Evolutionary conservation across 768 basidiomycete species (phyloP).

Genomic region (Termitomyces heimii): DNA sequence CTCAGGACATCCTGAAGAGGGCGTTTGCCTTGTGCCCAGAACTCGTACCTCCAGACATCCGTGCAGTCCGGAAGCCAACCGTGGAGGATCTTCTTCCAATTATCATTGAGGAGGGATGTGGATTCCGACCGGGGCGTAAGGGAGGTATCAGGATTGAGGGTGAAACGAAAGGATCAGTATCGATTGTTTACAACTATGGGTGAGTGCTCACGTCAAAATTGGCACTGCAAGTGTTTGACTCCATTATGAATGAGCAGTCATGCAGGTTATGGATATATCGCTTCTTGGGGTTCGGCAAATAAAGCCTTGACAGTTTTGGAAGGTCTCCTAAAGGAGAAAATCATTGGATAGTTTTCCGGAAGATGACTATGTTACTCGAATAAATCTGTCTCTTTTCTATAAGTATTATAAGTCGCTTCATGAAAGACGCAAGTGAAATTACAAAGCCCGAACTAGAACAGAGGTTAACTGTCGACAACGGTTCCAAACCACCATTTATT

Average conservation of each 20-base stretch:
- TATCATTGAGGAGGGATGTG: slow-evolving; percentile 49
- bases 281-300: slow-evolving; percentile 60
- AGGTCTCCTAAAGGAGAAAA: slow-evolving; percentile 9
- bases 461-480: not conserved
- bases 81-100: slow-evolving; percentile 44
- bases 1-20: slow-evolving; percentile 46
- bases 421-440: not conserved
- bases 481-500: slow-evolving; percentile 44
- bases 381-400: not conserved
- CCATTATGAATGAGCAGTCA: slow-evolving; percentile 33
- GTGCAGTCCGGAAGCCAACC: slow-evolving; percentile 33
- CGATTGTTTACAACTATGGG: slow-evolving; percentile 64
- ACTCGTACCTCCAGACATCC: slow-evolving; percentile 40
- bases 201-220: slow-evolving; percentile 21
- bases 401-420: not conserved
- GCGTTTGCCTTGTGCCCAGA: slow-evolving; percentile 43
- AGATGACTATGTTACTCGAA: not conserved
- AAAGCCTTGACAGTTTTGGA: slow-evolving; percentile 43
- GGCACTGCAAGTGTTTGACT: not conserved
- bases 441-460: not conserved
- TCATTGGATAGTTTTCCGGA: not conserved
- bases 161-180: slow-evolving; percentile 31
- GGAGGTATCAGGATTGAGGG: slow-evolving; percentile 52
- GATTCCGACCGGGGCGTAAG: slow-evolving; percentile 47
- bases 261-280: slow-evolving; percentile 54